Base-by-base conservation (phyloP, 2,329 filamentous ascomycete genomes). In the Boeremia exigua region DNA sequence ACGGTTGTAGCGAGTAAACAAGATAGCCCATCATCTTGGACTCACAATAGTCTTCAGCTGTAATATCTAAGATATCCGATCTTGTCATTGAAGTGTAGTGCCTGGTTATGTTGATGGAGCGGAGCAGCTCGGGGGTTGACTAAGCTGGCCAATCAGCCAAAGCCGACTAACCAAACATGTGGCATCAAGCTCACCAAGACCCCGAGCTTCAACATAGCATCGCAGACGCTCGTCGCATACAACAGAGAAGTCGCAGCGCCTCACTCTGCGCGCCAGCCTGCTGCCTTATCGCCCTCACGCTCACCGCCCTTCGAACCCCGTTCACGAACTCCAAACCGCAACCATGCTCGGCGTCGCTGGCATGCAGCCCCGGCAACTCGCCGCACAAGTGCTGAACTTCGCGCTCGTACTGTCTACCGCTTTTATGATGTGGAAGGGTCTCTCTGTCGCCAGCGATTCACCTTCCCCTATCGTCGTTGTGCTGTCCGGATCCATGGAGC, bases 401-500 rank as follows among this genome's bases (percentile, higher is more conserved):
- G 92, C 88, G 53, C 86, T 97, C 61, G 91, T 96, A 59, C 85
- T 96, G 46, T 92, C 89, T 9, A 95, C 91, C 1, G 92, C 93
- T 1, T 96, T 96, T 74, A 96, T 96, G 92, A 87, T 96, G 45
- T 82, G 80, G 92, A 96, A 96, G 77, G 91, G 90, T 9, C 86
- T 97, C 56, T 93, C 89, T 8, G 86, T 96, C 28, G 79, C 86
- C 61, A 86, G 89, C 54, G 88, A 95, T 61, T 81, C 79, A 44
- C 77, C 77, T 8, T 81, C 79, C 1, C 90, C 90, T 23, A 92
- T 93, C 67, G 90, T 93, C 64, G 90, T 93, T 58, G 90, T 93
- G n/a, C 83, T 92, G 14, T 91, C 88, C 6, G 90, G 89, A n/a
- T 88, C 84, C 60, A 93, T 93, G 90, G 90, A 93, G 74, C 90